Evolutionary conservation across 164 flowering plant species (phyloP).

Genomic region (Macadamia tetraphylla): DNA sequence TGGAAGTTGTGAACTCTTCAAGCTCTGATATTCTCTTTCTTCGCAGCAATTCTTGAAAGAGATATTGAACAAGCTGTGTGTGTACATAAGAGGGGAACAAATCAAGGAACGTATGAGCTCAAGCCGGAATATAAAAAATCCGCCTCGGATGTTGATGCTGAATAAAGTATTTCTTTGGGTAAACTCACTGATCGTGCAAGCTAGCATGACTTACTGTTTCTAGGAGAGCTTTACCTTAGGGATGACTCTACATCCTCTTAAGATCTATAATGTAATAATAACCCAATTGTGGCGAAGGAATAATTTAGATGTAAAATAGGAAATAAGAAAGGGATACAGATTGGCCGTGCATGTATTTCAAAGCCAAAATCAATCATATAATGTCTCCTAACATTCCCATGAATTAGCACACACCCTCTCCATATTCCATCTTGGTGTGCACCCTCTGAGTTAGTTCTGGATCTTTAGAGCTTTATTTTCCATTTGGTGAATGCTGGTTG

Average conservation of each 20-base stretch:
- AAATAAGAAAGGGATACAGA: background rate
- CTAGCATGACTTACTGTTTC: background rate
- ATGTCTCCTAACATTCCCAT: too few relatives aligned
- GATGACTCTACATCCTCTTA: background rate
- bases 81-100: conserved; percentile 83
- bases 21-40: background rate
- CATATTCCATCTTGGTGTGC: too few relatives aligned
- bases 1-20: background rate
- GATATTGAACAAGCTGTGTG: conserved; percentile 80
- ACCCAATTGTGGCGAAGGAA: background rate
- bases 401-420: too few relatives aligned
- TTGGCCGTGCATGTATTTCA: too few relatives aligned
- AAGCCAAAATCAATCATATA: too few relatives aligned
- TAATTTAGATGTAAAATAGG: background rate
- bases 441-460: too few relatives aligned
- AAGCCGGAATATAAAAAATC: conserved; percentile 89
- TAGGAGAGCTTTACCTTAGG: background rate
- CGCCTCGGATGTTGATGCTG: conserved; percentile 51
- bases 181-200: background rate
- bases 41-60: conserved; percentile 88
- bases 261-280: background rate
- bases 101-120: conserved; percentile 89
- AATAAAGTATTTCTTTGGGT: conserved; percentile 18
- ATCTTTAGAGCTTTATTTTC: too few relatives aligned
- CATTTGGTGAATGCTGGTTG: too few relatives aligned